A percentile compares a stretch with the other conserved stretches of the same genome.
phyloP scores from a whole-genome alignment of 1,284 basidiomycete species.

The Gomphus sp. region DNA sequence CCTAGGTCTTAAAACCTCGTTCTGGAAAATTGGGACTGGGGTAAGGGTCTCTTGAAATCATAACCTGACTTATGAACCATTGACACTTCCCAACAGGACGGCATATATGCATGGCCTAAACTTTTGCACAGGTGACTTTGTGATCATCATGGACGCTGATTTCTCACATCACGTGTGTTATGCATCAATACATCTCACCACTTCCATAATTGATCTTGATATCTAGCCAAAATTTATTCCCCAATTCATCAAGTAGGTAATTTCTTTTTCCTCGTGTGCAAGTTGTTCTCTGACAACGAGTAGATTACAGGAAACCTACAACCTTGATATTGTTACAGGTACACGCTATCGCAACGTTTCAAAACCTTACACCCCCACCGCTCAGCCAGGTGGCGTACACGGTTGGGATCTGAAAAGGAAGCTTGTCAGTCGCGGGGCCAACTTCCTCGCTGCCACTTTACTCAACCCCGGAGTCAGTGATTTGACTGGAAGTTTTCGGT shows the following conservation, averaged over 20 bases:
- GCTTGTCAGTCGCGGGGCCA: slow-evolving; percentile 77
- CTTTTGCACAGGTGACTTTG: slow-evolving; percentile 85
- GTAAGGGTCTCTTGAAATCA: slow-evolving; percentile 26
- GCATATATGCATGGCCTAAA: slow-evolving; percentile 89
- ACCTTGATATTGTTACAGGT: slow-evolving; percentile 85
- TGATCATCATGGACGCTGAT: slow-evolving; percentile 95
- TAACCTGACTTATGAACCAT: not conserved
- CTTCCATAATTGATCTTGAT: not conserved
- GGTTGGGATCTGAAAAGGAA: slow-evolving; percentile 88
- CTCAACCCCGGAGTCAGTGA: slow-evolving; percentile 80
- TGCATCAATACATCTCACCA: not conserved
- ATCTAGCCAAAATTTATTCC: slow-evolving; percentile 82
- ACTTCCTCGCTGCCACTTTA: slow-evolving; percentile 78
- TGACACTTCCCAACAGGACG: slow-evolving; percentile 39
- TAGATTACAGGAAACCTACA: slow-evolving; percentile 70
- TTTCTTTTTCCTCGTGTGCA: not conserved
- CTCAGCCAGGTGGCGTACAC: slow-evolving; percentile 71
- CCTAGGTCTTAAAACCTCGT: slow-evolving; percentile 71
- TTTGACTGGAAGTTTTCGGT: slow-evolving; percentile 83
- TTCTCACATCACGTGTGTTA: slow-evolving; percentile 83
- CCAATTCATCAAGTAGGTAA: slow-evolving; percentile 66
- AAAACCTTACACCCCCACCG: slow-evolving; percentile 39
- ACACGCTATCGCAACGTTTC: slow-evolving; percentile 72
- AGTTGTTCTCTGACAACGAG: slow-evolving; percentile 11
- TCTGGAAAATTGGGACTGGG: slow-evolving; percentile 85